Evolutionary conservation across 805 yeast genomes (phyloP).

Genomic region (Saccharomycopsis fibuligera): DNA sequence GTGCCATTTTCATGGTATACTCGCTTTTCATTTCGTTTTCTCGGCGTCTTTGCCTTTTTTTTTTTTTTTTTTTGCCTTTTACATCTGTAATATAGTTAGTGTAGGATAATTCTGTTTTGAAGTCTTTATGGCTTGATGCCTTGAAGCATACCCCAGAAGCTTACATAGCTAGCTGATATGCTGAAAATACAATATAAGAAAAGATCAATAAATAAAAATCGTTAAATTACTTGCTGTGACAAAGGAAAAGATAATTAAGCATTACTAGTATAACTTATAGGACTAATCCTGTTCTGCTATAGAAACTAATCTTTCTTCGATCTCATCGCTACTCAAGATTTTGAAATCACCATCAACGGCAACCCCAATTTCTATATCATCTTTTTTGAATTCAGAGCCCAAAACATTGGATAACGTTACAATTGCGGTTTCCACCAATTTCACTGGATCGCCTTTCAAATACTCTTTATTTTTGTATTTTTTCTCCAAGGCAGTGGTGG

Average conservation of each 20-base stretch:
- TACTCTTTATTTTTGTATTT: constrained; percentile 68
- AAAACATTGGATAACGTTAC: constrained; percentile 78
- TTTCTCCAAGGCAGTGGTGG: constrained; percentile 83
- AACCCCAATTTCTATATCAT: constrained; percentile 89
- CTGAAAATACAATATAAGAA: no score
- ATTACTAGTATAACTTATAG: not conserved
- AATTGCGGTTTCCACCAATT: constrained; percentile 85
- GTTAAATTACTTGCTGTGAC: no score
- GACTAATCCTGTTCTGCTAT: constrained; percentile 91
- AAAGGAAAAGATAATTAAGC: not conserved
- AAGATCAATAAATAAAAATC: no score
- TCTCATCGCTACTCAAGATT: constrained; percentile 73
- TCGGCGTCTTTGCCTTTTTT: no score
- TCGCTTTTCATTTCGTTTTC: no score
- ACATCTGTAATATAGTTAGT: no score
- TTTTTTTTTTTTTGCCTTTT: no score
- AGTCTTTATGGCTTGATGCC: no score
- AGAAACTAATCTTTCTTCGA: constrained; percentile 87
- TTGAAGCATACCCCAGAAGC: no score
- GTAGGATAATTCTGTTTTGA: no score
- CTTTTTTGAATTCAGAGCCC: constrained; percentile 89
- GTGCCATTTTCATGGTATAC: no score
- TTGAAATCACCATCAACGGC: constrained; percentile 67
- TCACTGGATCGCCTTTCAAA: constrained; percentile 79
- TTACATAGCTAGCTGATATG: no score